Percentiles rank a stretch among this genome's conserved stretches.
Conservation (phyloP, 352 stramenopile genomes). For the Phytophthora sp. region DNA sequence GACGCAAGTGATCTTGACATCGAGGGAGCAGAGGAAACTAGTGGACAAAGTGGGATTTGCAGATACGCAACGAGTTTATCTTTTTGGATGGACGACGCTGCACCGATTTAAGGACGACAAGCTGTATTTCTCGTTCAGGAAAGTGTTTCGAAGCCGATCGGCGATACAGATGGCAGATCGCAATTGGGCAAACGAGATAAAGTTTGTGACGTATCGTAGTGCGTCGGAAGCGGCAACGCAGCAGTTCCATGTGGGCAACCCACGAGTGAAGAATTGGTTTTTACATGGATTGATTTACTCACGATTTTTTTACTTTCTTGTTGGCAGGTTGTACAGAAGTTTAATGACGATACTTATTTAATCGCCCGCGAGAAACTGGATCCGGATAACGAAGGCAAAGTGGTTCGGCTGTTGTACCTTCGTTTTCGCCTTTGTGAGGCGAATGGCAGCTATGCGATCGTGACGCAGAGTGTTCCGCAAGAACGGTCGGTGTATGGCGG, state of each 20-base stretch:
- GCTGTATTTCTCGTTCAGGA: conserved; percentile 56
- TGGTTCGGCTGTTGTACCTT: conserved; percentile 48
- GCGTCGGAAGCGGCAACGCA: conserved; percentile 41
- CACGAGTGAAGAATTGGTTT: not conserved
- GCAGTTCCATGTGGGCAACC: conserved; percentile 36
- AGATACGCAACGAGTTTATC: conserved; percentile 25
- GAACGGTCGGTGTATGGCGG: conserved; percentile 1
- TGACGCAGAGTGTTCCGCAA: conserved; percentile 42
- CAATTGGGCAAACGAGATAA: conserved; percentile 54
- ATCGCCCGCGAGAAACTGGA: conserved; percentile 42
- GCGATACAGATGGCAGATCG: conserved; percentile 45
- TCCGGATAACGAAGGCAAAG: conserved; percentile 34
- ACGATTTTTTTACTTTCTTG: not conserved
- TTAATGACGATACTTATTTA: conserved; percentile 70
- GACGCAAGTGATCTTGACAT: conserved; percentile 51
- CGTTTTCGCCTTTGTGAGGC: conserved; percentile 53
- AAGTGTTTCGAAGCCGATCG: conserved; percentile 46
- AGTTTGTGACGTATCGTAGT: conserved; percentile 53
- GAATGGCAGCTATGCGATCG: conserved; percentile 46
- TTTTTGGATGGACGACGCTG: conserved; percentile 62
- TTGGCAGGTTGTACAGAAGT: conserved; percentile 47
- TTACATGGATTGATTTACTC: not conserved
- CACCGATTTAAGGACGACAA: conserved; percentile 44
- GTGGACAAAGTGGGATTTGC: conserved; percentile 52
- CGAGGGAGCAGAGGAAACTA: conserved; percentile 37